Evolutionary conservation across 2,329 filamentous ascomycete genomes (phyloP), one percentile per base, ranked within the genome.

Genomic region (Paracoccidioides brasiliensis): DNA sequence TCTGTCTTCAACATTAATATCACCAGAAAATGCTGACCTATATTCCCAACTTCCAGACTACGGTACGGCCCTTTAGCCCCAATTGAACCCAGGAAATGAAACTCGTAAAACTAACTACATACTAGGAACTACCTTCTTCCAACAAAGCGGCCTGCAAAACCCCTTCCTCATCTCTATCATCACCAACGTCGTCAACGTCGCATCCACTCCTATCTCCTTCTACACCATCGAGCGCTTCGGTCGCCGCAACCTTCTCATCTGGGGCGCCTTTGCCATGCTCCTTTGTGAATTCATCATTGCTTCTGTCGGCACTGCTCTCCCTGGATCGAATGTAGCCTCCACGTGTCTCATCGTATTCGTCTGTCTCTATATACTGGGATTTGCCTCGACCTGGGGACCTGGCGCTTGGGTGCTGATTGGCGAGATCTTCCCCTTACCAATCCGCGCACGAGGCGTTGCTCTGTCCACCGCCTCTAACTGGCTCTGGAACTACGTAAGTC

Each of bases 381-480:
- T 78, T 65, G 76, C 76, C 44, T 70, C 70, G 10, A 78, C 76
- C 33, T 78, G 76, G 76, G 76, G 76, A 42, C 76, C 76, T 2
- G 72, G 70, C 42, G 76, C 75, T 6, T 78, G 76, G 76, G 72
- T 78, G 48, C 67, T 78, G 58, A 76, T 78, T 55, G 76, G 80
- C 0, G 82, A 85, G 65, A 70, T 85, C 30, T 84, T 78, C 68
- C 81, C 82, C 0, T 74, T 81, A 38, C 76, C 79, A 14, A 74
- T 83, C 4, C 79, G 82, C 59, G 81, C 80, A 53, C 84, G 83
- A 67, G 82, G 80, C 12, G 79, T 82, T 14, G 79, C 80, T 0
- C 68, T 85, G 10, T 70, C 79, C 14, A 84, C 81, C 0, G 76
- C 78, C 0, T 75, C 73, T 10, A 84, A 84, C 69, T 84, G 82